phyloP scores from a whole-genome alignment of 805 yeast genomes.

The Maudiozyma pseudohumilis region DNA sequence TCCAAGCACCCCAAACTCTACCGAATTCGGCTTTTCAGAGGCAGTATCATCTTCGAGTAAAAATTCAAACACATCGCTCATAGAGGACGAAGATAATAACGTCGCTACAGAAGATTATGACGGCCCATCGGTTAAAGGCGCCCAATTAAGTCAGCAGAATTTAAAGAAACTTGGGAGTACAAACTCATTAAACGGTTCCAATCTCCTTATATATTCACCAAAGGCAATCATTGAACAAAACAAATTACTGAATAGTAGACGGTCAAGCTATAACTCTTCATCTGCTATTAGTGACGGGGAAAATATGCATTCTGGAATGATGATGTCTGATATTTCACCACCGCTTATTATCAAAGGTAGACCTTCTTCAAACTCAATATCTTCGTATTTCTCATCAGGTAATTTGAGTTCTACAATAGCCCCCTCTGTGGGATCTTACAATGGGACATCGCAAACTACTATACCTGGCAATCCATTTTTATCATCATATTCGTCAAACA shows the following conservation, averaged over 20 bases:
- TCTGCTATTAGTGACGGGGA: background rate
- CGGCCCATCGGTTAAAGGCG: background rate
- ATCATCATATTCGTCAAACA: background rate
- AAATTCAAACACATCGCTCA: background rate
- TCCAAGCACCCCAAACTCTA: background rate
- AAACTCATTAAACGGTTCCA: background rate
- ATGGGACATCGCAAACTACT: background rate
- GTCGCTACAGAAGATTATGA: background rate
- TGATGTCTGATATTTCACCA: background rate
- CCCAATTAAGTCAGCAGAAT: background rate
- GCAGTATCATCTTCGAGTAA: background rate
- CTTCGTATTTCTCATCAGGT: conserved; percentile 14
- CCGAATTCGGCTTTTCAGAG: background rate
- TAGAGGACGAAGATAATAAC: background rate
- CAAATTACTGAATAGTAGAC: background rate
- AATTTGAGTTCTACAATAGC: background rate
- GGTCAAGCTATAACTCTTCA: background rate
- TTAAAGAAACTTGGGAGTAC: background rate
- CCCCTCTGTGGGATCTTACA: background rate
- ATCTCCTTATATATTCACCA: conserved; percentile 3
- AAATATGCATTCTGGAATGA: background rate
- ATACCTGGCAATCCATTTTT: background rate
- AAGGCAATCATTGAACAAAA: conserved; percentile 2
- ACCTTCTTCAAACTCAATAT: conserved; percentile 18
- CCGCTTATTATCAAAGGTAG: conserved; percentile 5